Percentiles rank a stretch among this genome's conserved stretches.
phyloP scores from a whole-genome alignment of 306 rosid genomes.

The Rosa persica region DNA sequence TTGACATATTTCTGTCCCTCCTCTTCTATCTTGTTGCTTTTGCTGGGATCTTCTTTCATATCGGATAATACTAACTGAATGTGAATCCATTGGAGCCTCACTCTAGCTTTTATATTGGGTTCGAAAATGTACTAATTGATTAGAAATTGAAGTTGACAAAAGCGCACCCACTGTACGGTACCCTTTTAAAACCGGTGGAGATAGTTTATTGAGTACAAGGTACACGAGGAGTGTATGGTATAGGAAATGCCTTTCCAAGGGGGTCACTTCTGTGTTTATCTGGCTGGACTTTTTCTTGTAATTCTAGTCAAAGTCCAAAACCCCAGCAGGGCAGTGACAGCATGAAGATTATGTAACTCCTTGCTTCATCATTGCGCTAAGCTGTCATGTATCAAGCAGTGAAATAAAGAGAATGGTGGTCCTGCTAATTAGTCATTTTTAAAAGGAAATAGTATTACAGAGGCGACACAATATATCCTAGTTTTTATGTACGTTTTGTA shows the following conservation, averaged over 20 bases:
- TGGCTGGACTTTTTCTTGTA: not conserved
- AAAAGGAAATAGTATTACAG: not conserved
- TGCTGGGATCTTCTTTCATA: conserved; percentile 10
- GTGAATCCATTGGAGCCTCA: not conserved
- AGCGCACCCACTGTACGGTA: not conserved
- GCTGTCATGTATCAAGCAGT: not conserved
- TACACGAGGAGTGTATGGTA: not conserved
- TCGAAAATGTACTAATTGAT: not conserved
- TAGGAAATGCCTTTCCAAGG: conserved; percentile 2
- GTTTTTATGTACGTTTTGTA: not conserved
- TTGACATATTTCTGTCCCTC: conserved; percentile 4
- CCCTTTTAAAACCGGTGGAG: not conserved
- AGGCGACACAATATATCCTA: not conserved
- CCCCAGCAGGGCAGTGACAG: not conserved
- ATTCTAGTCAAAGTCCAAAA: not conserved
- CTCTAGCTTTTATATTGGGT: conserved; percentile 21
- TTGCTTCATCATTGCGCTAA: not conserved
- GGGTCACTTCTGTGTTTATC: not conserved
- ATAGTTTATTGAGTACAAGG: not conserved
- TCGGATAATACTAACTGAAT: not conserved
- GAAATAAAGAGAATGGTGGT: not conserved
- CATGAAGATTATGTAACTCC: not conserved
- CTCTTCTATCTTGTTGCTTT: not conserved
- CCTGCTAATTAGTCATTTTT: not conserved
- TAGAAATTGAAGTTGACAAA: not conserved